These are phyloP conservation scores for Penicillium lividum DNA, from an alignment of 495 filamentous ascomycete genomes.

Conservation along the genomic window DNA sequence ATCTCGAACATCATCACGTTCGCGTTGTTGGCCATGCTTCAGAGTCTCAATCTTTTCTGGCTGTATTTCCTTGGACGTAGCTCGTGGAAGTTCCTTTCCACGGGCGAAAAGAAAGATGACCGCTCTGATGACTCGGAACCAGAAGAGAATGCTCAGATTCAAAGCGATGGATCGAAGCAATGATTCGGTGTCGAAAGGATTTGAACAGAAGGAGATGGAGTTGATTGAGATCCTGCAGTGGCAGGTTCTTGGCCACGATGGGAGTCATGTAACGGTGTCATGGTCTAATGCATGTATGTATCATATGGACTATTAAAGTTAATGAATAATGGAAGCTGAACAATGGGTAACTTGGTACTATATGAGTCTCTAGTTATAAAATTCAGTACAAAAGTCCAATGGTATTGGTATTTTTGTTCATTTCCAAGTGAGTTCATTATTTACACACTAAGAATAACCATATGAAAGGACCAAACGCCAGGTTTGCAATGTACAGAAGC, in stretches of 20 bases:
- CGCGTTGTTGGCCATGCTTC: constrained; percentile 61
- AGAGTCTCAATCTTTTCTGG: constrained; percentile 78
- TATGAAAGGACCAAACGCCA: constrained; percentile 14
- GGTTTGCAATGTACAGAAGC: constrained; percentile 18
- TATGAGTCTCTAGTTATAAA: too few species aligned
- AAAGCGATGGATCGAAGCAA: background rate
- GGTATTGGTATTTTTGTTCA: constrained; percentile 3
- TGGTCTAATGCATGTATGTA: background rate
- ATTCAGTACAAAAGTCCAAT: background rate
- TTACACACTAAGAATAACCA: constrained; percentile 12
- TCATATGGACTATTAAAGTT: background rate
- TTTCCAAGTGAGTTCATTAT: constrained; percentile 13
- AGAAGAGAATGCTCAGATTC: background rate
- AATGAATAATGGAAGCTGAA: background rate
- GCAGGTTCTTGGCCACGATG: background rate
- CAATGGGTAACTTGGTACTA: background rate
- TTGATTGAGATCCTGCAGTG: too few species aligned
- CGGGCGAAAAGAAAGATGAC: constrained; percentile 32
- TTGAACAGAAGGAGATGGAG: background rate
- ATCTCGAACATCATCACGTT: constrained; percentile 67
- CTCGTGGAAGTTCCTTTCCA: constrained; percentile 21
- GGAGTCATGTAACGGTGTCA: background rate
- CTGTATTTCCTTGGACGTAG: constrained; percentile 65
- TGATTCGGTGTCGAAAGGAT: background rate
- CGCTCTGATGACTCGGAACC: constrained; percentile 24